Evolutionary conservation across 139 green algal genomes (phyloP), one percentile per base, ranked within the genome.

Genomic region (Chlorella vulgaris): DNA sequence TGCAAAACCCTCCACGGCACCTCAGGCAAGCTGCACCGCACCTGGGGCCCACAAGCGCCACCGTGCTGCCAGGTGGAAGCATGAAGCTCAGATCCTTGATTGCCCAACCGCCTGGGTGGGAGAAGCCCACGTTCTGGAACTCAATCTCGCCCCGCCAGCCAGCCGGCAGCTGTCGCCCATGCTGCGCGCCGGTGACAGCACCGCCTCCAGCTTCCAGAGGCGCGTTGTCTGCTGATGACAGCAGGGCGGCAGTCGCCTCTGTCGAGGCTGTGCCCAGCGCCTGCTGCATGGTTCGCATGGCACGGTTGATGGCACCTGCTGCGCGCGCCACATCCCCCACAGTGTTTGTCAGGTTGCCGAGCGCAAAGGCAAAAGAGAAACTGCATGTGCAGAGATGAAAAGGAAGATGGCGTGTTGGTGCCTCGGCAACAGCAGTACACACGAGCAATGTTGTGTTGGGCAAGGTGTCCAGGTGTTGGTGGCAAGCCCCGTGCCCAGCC

Each of bases 1-100:
- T n/a, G n/a, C n/a, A n/a, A n/a, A n/a, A n/a, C n/a, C n/a, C n/a
- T n/a, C n/a, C n/a, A n/a, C n/a, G n/a, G n/a, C n/a, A n/a, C n/a
- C n/a, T n/a, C n/a, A 69, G 7, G 7, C 29, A 22, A 29, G n/a
- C 62, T 22, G 62, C 62, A 50, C 69, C 76, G 74, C 60, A 74
- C 76, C 76, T 86, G 40, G 83, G 79, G 1, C 91, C 91, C 50
- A 95, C 90, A 19, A 95, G 84, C n/a, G 91, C 91, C 58, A 92
- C 81, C 2, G 85, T 92, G 36, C 84, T 82, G 22, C 90, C 87
- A 7, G 81, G 42, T 18, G 66, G 78, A 10, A 95, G 81, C 15
- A 10, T 31, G 84, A 91, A 83, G n/a, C 39, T 85, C 7, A 91
- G 35, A 21, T 71, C 63, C 10, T 83, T 26, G 42, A 87, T 53